Evolutionary conservation across 345 rosid species (phyloP).

Genomic region (Dovyalis caffra): DNA sequence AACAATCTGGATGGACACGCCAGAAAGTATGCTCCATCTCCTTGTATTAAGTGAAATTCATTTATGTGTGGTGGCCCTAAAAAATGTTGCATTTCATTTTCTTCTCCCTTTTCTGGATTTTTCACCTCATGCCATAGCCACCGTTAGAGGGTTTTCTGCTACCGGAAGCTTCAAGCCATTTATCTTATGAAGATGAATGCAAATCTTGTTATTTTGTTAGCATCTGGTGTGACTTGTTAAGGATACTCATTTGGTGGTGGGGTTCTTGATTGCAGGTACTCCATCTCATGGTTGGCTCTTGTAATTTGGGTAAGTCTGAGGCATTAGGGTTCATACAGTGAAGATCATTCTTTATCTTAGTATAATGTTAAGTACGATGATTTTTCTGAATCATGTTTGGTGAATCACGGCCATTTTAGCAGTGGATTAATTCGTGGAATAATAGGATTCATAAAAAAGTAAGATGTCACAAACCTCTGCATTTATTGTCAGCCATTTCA

Average conservation of each 20-base stretch:
- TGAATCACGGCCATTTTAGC: not conserved
- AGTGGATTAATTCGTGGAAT: not conserved
- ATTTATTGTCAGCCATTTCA: not conserved
- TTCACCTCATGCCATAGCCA: not conserved
- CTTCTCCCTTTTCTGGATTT: constrained; percentile 5
- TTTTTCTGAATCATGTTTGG: not conserved
- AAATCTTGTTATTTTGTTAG: not conserved
- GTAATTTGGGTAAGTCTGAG: constrained; percentile 44
- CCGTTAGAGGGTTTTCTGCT: not conserved
- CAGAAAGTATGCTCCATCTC: not conserved
- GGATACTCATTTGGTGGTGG: constrained; percentile 7
- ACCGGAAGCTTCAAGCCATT: not conserved
- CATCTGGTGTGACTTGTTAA: not conserved
- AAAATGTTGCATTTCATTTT: not conserved
- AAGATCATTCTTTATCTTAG: constrained; percentile 2
- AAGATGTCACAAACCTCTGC: not conserved
- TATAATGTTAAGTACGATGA: not conserved
- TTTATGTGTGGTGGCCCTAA: not conserved
- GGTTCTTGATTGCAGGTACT: constrained; percentile 51
- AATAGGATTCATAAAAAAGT: not conserved
- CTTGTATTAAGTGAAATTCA: not conserved
- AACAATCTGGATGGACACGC: not conserved
- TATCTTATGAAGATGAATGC: not conserved
- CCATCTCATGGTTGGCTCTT: constrained; percentile 57
- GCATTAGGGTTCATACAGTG: constrained; percentile 3